Conservation (phyloP, 345 rosid genomes). For the Acer saccharum region DNA sequence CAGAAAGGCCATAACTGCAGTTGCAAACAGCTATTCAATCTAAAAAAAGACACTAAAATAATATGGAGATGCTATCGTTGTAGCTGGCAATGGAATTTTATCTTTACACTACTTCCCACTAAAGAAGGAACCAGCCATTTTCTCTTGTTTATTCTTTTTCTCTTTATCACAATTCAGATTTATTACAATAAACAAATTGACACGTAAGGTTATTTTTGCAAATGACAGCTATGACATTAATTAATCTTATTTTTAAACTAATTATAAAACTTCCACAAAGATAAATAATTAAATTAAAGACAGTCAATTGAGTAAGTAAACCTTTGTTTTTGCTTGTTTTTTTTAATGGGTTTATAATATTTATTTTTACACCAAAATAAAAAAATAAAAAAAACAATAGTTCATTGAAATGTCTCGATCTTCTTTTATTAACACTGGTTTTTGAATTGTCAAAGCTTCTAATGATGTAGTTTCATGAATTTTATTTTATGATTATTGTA, state of each 20-base stretch:
- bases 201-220: not conserved
- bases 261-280: not conserved
- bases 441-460: not conserved
- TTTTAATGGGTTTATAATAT: no score
- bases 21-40: not conserved
- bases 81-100: conserved; percentile 24
- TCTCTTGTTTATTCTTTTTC: not conserved
- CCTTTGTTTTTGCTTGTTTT: not conserved
- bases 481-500: not conserved
- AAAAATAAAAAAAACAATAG: not conserved
- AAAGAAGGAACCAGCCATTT: not conserved
- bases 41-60: not conserved
- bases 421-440: not conserved
- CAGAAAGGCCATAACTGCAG: not conserved
- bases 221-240: conserved; percentile 9
- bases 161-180: no score
- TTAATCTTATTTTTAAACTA: not conserved
- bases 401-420: conserved; percentile 7
- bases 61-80: conserved; percentile 16
- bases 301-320: not conserved
- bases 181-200: not conserved
- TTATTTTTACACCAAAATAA: not conserved
- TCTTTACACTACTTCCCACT: not conserved
- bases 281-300: not conserved
- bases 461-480: not conserved